Conservation (phyloP, 257 asterid species). For the Nicotiana tabacum region DNA sequence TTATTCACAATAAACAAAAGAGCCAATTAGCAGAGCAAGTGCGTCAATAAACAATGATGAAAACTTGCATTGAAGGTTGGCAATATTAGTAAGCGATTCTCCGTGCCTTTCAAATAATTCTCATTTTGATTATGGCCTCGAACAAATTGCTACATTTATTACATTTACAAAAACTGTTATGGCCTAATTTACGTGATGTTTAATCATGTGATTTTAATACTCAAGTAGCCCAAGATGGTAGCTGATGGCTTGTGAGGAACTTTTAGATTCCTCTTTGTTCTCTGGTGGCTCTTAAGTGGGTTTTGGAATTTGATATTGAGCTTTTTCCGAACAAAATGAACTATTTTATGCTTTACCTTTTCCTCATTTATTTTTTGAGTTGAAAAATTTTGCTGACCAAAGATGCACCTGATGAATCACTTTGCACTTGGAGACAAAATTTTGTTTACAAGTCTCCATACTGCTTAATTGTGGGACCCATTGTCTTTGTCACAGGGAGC, state of each 20-base stretch:
- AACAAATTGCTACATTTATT: slow-evolving; percentile 41
- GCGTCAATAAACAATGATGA: slow-evolving; percentile 37
- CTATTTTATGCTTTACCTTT: neutral
- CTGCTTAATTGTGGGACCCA: slow-evolving; percentile 13
- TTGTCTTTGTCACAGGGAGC: slow-evolving; percentile 72
- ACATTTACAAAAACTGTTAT: no score
- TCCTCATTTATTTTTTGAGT: neutral
- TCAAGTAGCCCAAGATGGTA: neutral
- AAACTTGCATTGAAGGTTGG: slow-evolving; percentile 68
- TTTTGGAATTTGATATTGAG: slow-evolving; percentile 2
- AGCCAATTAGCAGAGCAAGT: slow-evolving; percentile 72
- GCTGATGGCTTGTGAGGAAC: neutral
- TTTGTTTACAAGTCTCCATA: slow-evolving; percentile 3
- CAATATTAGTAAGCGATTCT: slow-evolving; percentile 42
- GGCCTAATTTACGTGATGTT: neutral
- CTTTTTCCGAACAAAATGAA: neutral
- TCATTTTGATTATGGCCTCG: slow-evolving; percentile 53
- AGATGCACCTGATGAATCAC: neutral
- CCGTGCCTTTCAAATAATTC: slow-evolving; percentile 55
- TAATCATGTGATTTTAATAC: neutral
- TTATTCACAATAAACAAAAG: neutral
- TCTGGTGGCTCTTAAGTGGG: neutral
- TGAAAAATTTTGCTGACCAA: neutral
- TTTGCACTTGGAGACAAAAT: neutral
- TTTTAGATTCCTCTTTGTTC: neutral